Percentiles rank a stretch among this genome's conserved stretches.
These are phyloP conservation scores for Tetragonia tetragonoides DNA, from an alignment of 148 eudicot species.

Conservation along the genomic window DNA sequence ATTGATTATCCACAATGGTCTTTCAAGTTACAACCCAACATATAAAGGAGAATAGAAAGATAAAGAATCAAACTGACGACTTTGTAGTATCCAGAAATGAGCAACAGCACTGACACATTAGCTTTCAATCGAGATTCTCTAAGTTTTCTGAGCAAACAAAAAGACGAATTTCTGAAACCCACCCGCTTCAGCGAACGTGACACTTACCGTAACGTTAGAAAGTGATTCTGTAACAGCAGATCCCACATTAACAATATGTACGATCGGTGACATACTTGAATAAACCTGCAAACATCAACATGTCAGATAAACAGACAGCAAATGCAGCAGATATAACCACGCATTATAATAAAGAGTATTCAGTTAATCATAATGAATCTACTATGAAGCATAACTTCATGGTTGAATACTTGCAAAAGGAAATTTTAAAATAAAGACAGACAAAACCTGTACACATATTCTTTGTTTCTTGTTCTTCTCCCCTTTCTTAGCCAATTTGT, in stretches of 20 bases:
- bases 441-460: not conserved
- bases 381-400: not conserved
- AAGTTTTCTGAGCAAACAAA: not conserved
- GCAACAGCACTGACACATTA: too few relatives aligned
- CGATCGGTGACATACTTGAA: slow-evolving; percentile 84
- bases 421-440: too few relatives aligned
- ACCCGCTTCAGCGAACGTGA: not conserved
- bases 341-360: not conserved
- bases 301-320: not conserved
- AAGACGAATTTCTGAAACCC: not conserved
- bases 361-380: not conserved
- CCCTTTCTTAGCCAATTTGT: too few relatives aligned
- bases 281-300: slow-evolving; percentile 53
- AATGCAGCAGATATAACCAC: not conserved
- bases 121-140: too few relatives aligned
- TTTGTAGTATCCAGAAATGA: too few relatives aligned
- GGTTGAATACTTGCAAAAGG: too few relatives aligned
- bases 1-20: not conserved
- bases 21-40: too few relatives aligned
- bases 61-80: too few relatives aligned
- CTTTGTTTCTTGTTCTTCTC: not conserved
- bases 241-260: slow-evolving; percentile 68
- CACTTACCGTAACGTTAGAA: slow-evolving; percentile 81
- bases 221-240: slow-evolving; percentile 65
- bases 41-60: too few relatives aligned